These are phyloP conservation scores for Aquilaria sinensis DNA, from an alignment of 345 rosid species.

Conservation along the genomic window DNA sequence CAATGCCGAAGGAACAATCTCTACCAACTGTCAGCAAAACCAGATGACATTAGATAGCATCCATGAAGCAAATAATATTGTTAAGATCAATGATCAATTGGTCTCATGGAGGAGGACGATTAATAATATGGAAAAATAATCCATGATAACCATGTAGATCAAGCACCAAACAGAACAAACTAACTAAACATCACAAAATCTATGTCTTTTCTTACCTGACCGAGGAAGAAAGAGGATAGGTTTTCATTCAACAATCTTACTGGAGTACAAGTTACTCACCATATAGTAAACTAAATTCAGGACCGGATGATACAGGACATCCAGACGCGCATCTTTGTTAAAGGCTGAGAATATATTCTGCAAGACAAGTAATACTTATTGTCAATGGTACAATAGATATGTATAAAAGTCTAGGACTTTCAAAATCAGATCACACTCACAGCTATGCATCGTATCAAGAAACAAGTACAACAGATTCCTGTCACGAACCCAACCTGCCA, in stretches of 20 bases:
- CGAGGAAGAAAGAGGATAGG: no score
- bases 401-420: neutral
- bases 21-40: conserved; percentile 45
- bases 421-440: conserved; percentile 29
- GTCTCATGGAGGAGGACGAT: no score
- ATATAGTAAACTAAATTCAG: conserved; percentile 59
- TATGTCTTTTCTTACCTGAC: no score
- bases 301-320: conserved; percentile 64
- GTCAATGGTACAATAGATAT: neutral
- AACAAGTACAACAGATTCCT: conserved; percentile 62
- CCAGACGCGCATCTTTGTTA: conserved; percentile 45
- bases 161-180: no score
- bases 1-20: conserved; percentile 67
- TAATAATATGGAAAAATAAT: no score
- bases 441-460: conserved; percentile 69
- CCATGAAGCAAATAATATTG: no score
- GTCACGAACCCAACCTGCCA: conserved; percentile 79
- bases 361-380: neutral
- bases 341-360: conserved; percentile 45
- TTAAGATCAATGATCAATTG: no score
- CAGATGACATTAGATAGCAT: no score
- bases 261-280: conserved; percentile 25
- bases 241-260: no score
- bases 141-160: no score
- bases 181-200: no score